Percentiles rank a stretch among this genome's conserved stretches.
Evolutionary conservation across 257 asterid genomes (phyloP).

Genomic region (Nicotiana knightiana): DNA sequence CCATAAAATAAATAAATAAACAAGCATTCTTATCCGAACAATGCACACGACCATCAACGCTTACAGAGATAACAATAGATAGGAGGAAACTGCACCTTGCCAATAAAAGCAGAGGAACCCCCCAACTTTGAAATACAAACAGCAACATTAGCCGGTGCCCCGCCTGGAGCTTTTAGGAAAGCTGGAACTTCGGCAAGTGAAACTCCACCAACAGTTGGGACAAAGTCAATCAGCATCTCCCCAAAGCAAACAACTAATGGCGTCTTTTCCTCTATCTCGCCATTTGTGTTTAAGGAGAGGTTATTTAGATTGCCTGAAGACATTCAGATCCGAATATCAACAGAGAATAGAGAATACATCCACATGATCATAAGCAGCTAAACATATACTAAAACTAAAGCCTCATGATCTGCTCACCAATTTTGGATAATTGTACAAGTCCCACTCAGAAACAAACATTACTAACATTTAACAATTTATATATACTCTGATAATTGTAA

Average conservation of each 20-base stretch:
- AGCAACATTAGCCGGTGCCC: constrained; percentile 95
- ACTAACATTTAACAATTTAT: too few species aligned
- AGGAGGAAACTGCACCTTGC: constrained; percentile 47
- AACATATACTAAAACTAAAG: too few species aligned
- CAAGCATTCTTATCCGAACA: background rate
- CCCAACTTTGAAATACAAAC: constrained; percentile 76
- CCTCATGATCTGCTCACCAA: too few species aligned
- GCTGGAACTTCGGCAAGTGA: constrained; percentile 95
- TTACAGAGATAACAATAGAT: background rate
- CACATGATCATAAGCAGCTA: too few species aligned
- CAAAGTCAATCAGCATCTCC: constrained; percentile 90
- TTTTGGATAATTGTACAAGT: too few species aligned
- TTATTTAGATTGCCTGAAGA: constrained; percentile 41
- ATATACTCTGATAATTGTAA: too few species aligned
- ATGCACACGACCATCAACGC: background rate
- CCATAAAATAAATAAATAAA: background rate
- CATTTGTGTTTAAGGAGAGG: constrained; percentile 39
- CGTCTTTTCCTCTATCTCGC: constrained; percentile 23
- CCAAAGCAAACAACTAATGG: constrained; percentile 79
- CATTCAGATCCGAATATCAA: constrained; percentile 10
- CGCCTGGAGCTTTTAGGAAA: constrained; percentile 80
- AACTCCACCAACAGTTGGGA: constrained; percentile 76
- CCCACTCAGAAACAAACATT: too few species aligned
- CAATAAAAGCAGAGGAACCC: constrained; percentile 82
- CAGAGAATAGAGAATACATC: background rate